A percentile compares a stretch with the other conserved stretches of the same genome.
Evolutionary conservation across 305 asterid species (phyloP).

Genomic region (Solanum hybrid): DNA sequence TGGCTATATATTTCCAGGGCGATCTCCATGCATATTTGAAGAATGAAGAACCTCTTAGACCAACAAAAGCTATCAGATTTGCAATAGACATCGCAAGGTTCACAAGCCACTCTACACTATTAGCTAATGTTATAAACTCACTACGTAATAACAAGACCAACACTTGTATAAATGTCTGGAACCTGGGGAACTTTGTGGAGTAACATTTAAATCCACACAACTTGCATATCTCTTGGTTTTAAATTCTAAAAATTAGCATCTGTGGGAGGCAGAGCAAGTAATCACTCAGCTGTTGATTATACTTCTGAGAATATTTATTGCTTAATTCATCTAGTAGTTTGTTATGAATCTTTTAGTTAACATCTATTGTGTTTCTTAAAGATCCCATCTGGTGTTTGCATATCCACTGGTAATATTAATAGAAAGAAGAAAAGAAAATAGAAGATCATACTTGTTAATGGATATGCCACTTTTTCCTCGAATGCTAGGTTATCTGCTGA

Average conservation of each 20-base stretch:
- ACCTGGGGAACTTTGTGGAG: neutral
- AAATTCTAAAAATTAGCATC: neutral
- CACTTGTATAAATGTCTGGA: neutral
- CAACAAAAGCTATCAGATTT: constrained; percentile 72
- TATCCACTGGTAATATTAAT: neutral
- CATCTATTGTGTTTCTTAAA: neutral
- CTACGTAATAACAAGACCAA: neutral
- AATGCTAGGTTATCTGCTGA: neutral
- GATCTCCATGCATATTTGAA: constrained; percentile 67
- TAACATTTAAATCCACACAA: neutral
- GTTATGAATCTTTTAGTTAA: neutral
- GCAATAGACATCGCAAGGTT: constrained; percentile 98
- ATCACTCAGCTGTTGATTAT: neutral
- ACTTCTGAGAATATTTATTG: neutral
- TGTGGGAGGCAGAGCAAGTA: neutral
- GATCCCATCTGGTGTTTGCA: neutral
- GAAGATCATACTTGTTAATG: neutral
- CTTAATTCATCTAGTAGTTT: neutral
- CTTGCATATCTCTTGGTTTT: neutral
- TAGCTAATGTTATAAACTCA: neutral
- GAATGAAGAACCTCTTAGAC: constrained; percentile 65
- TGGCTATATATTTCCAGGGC: constrained; percentile 35
- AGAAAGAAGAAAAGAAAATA: neutral
- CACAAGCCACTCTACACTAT: constrained; percentile 1
- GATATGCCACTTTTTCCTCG: neutral